Percentiles rank a stretch among this genome's conserved stretches.
Evolutionary conservation across 1,139 yeast genomes (phyloP).

Genomic region (Yamadazyma mexicana): DNA sequence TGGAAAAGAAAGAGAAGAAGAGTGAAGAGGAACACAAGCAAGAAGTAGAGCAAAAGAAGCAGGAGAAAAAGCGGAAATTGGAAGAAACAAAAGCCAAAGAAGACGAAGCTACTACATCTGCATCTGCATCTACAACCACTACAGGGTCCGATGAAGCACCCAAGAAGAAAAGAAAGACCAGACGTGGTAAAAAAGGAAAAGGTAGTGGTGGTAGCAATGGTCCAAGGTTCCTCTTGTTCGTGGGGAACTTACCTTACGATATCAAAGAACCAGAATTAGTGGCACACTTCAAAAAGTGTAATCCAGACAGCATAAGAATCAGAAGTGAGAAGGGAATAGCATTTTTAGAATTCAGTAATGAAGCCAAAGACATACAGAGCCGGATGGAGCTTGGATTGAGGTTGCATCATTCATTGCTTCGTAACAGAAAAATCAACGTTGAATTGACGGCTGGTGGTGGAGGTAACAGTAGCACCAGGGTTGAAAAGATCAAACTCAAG

Average conservation of each 20-base stretch:
- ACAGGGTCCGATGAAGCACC: constrained; percentile 29
- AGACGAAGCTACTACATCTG: too few species aligned
- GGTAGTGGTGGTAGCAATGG: constrained; percentile 44
- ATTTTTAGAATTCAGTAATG: constrained; percentile 78
- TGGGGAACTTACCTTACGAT: constrained; percentile 88
- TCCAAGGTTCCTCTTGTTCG: constrained; percentile 79
- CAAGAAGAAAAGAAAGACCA: constrained; percentile 69
- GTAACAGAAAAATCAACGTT: constrained; percentile 80
- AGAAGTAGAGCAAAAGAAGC: constrained; percentile 20
- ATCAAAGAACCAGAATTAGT: constrained; percentile 60
- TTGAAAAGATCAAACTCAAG: constrained; percentile 72
- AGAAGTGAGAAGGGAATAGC: constrained; percentile 90
- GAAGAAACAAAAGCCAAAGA: constrained; percentile 13
- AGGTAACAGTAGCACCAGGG: constrained; percentile 75
- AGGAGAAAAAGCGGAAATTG: constrained; percentile 19
- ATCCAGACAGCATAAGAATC: constrained; percentile 74
- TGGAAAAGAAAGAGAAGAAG: constrained; percentile 37
- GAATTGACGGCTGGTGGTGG: constrained; percentile 99
- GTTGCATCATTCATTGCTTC: constrained; percentile 72
- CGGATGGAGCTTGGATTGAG: constrained; percentile 81
- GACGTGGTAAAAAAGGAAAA: constrained; percentile 74
- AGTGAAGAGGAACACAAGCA: constrained; percentile 24
- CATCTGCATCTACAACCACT: constrained; percentile 23
- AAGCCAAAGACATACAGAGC: constrained; percentile 62
- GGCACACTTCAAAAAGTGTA: constrained; percentile 72